Base-by-base conservation (phyloP, 768 basidiomycete genomes). In the Pleurotus djamor region DNA sequence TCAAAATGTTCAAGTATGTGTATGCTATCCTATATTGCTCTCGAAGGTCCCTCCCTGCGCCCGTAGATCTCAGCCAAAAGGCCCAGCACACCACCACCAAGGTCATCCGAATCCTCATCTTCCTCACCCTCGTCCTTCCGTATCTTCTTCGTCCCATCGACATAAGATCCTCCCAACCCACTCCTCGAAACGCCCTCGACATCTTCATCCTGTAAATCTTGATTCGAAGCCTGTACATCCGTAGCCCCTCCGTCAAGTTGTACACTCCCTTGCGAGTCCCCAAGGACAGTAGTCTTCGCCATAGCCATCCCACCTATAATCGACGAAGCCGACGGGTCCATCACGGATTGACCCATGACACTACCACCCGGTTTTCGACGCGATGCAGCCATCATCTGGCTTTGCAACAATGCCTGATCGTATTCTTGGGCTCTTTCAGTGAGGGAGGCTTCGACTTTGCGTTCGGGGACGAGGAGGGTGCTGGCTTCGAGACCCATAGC, bases 21-120 rank as follows among this genome's bases (percentile, higher is more conserved):
- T 28, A 28, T 3, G 21, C 21, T 28, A 51, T 28, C 41, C 58
- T 65, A 80, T 58, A 85, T 79, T 16, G 80, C 76, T 48, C 80
- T 75, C 4, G 76, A 73, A 57, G 79, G 79, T 59, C 79, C 80
- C 49, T 85, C 83, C 61, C 76, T 79, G 64, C 82, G 77, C 48
- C 82, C 85, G 71, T 96, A 94, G 52, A 97, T 95, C 76, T 96
- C 89, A 45, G 92, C 89, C 65, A 97, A 69, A 62, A 97, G 68
- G 17, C 91, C 92, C 61, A 96, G 74, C 63, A 97, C 88, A 14
- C 95, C 94, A 0, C 84, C 91, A 71, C 95, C 92, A 66, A 85
- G 85, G 62, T 90, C 66, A 16, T 73, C 78, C 28, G 88, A 88
- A 9, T 86, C 86, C 9, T 86, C 86, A 48, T 88, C 80, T 13